phyloP scores from a whole-genome alignment of 1,139 yeast species.

The Ashbya aceris region DNA sequence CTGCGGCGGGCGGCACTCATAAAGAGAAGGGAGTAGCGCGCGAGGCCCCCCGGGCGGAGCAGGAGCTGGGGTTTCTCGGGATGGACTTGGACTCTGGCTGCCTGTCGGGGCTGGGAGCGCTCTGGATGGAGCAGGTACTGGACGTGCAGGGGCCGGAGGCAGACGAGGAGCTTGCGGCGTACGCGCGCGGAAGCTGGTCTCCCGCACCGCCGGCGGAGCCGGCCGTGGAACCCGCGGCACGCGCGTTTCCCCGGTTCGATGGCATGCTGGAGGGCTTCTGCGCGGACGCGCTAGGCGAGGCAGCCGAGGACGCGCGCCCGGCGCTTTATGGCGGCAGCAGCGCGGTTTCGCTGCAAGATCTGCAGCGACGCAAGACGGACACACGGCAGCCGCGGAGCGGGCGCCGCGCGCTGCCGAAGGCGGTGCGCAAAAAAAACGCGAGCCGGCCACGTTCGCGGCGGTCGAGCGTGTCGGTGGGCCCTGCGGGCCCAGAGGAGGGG shows the following conservation, averaged over 20 bases:
- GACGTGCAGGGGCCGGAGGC: background rate
- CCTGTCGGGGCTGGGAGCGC: constrained; percentile 1
- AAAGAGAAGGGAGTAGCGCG: constrained; percentile 2
- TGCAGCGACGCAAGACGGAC: constrained; percentile 2
- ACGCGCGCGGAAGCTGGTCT: no score
- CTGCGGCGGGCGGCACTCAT: constrained; percentile 6
- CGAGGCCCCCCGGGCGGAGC: background rate
- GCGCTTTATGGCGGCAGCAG: no score
- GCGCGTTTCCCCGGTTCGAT: no score
- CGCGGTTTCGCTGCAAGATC: background rate
- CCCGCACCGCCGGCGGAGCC: no score
- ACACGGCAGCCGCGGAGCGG: background rate
- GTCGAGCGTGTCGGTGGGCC: background rate
- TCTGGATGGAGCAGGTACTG: constrained; percentile 3
- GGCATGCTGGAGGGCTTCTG: no score
- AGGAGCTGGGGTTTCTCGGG: background rate
- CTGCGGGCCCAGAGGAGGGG: background rate
- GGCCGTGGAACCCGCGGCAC: no score
- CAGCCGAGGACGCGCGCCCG: no score
- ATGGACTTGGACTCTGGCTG: constrained; percentile 5
- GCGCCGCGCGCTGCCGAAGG: constrained; percentile 1
- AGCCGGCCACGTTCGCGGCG: no score
- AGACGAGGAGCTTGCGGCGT: background rate
- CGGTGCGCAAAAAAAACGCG: no score
- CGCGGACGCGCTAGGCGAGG: no score